Base-by-base conservation (phyloP, 371 early-diverging fungal genomes). In the Vairimorpha necatrix region DNA sequence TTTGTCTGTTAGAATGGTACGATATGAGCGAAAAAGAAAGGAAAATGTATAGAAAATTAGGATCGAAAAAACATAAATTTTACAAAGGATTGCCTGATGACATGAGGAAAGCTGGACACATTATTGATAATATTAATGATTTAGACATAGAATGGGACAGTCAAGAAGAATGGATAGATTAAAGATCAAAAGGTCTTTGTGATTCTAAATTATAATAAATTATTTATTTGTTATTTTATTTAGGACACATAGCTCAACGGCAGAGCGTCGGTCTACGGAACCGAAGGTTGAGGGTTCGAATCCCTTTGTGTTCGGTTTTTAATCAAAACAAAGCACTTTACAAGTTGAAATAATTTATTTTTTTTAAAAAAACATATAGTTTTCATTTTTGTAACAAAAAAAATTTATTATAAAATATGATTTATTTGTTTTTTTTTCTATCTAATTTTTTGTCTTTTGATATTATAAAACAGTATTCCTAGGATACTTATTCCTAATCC, bases 391-490 rank as follows among this genome's bases (percentile, higher is more conserved):
- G n/a, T n/a, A n/a, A n/a, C n/a, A n/a, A n/a, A n/a, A n/a, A n/a
- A n/a, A n/a, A n/a, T n/a, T n/a, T n/a, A n/a, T n/a, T n/a, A n/a
- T n/a, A n/a, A n/a, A n/a, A n/a, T n/a, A n/a, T n/a, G n/a, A n/a
- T n/a, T n/a, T n/a, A 42, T 42, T 42, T 42, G 4, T 50, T 50
- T 18, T 50, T 7, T 50, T 3, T 13, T 7, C 22, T 18, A 50
- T 20, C 20, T 6, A 20, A n/a, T 36, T 26, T 42, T 6, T 30
- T 67, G 66, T 58, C 74, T 74, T 24, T 67, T 74, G 20, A 42
- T 18, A 63, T 78, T 78, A 69, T 78, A 84, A 54, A 78, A 61
- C 24, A 80, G 14, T 33, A 84, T 77, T 16, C 86, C 86, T n/a
- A 75, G 16, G 13, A 82, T 69, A 69, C 82, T 81, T 24, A 84